These are phyloP conservation scores for Spinacia oleracea DNA, from an alignment of 179 eudicot genomes.

Conservation along the genomic window DNA sequence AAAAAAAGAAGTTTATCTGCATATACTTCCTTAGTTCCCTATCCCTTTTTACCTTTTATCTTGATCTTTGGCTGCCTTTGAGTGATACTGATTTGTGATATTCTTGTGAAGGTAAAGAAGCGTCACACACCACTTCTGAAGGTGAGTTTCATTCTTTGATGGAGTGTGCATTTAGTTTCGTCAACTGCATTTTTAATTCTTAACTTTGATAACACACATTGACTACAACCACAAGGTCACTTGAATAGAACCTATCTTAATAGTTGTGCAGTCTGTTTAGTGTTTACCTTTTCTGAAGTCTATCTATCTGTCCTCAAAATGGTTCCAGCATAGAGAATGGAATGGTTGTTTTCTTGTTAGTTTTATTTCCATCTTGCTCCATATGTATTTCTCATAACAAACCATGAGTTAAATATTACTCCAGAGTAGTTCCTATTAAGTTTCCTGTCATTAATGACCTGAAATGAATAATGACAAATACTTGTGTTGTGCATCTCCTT, in stretches of 20 bases:
- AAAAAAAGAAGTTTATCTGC: too few species aligned
- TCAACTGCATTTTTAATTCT: background rate
- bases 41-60: background rate
- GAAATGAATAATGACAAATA: background rate
- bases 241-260: background rate
- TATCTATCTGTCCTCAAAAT: background rate
- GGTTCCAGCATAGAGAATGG: background rate
- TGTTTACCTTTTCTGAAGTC: background rate
- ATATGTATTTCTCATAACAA: background rate
- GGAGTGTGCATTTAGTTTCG: background rate
- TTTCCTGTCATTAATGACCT: background rate
- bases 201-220: too few species aligned
- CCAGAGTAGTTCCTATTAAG: background rate
- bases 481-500: background rate
- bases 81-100: conserved; percentile 10
- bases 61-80: conserved; percentile 14
- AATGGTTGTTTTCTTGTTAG: background rate
- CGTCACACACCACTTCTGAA: conserved; percentile 52
- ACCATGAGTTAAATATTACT: background rate
- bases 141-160: conserved; percentile 29
- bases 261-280: background rate
- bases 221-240: background rate
- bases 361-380: background rate
- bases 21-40: background rate
- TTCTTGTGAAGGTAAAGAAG: conserved; percentile 51